These are phyloP conservation scores for Xanthoceras sorbifolium DNA, from an alignment of 345 rosid genomes.

Conservation along the genomic window DNA sequence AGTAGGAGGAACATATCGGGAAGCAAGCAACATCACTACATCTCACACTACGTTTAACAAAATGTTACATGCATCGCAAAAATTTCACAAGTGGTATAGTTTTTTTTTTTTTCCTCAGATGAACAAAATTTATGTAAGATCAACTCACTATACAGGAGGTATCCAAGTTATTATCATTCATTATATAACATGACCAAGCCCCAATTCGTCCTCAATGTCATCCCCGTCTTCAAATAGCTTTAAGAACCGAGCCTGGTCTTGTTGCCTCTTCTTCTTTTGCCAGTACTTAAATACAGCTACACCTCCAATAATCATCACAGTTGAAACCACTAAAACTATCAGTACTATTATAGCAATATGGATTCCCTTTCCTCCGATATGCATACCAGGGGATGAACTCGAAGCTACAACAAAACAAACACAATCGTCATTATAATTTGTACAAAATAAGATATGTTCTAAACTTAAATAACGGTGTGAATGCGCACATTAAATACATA, in stretches of 20 bases:
- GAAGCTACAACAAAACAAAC: constrained; percentile 34
- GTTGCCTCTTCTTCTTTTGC: constrained; percentile 76
- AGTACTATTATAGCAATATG: constrained; percentile 50
- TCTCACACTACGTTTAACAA: neutral
- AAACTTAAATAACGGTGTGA: neutral
- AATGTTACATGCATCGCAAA: constrained; percentile 9
- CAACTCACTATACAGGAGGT: constrained; percentile 38
- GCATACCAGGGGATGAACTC: constrained; percentile 24
- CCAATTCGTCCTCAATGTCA: constrained; percentile 82
- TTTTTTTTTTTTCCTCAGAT: neutral
- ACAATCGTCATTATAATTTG: neutral
- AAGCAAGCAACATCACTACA: neutral
- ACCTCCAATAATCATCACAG: constrained; percentile 37
- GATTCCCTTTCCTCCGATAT: constrained; percentile 27
- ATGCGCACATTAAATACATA: neutral
- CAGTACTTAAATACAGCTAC: constrained; percentile 53
- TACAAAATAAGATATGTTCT: neutral
- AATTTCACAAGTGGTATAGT: neutral
- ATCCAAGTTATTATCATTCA: neutral
- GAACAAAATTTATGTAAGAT: constrained; percentile 29
- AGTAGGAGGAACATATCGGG: neutral
- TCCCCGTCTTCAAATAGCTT: constrained; percentile 93
- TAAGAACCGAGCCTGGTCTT: constrained; percentile 85
- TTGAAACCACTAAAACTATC: constrained; percentile 40
- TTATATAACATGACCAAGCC: constrained; percentile 43